Evolutionary conservation across 2,329 filamentous ascomycete genomes (phyloP).

Genomic region (Pseudocercospora fijiensis): DNA sequence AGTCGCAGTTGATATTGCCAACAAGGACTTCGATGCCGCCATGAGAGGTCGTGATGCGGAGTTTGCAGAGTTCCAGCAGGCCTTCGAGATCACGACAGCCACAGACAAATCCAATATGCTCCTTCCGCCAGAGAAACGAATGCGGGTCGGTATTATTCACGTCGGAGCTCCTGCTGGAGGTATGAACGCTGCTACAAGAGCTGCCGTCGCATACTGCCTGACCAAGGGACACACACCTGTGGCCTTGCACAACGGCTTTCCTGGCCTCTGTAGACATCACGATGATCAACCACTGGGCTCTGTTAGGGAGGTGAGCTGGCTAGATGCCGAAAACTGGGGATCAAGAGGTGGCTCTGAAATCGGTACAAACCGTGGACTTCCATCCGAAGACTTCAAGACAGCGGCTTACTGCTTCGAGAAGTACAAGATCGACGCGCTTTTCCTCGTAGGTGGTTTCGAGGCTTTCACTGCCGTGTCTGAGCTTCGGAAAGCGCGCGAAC

Average conservation of each 20-base stretch:
- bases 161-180: slow-evolving; percentile 94
- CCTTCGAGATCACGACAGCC: slow-evolving; percentile 87
- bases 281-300: slow-evolving; percentile 76
- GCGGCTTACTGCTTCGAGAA: slow-evolving; percentile 80
- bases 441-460: slow-evolving; percentile 89
- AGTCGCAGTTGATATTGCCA: slow-evolving; percentile 76
- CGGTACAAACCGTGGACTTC: slow-evolving; percentile 92
- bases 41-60: slow-evolving; percentile 89
- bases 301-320: slow-evolving; percentile 83
- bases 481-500: slow-evolving; percentile 72
- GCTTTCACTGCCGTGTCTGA: slow-evolving; percentile 91
- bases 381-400: slow-evolving; percentile 78
- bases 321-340: slow-evolving; percentile 92
- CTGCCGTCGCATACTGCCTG: slow-evolving; percentile 88
- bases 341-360: slow-evolving; percentile 97
- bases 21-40: slow-evolving; percentile 80
- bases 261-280: slow-evolving; percentile 88
- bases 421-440: slow-evolving; percentile 87
- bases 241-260: slow-evolving; percentile 95
- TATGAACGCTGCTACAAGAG: slow-evolving; percentile 95
- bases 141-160: slow-evolving; percentile 94
- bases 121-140: slow-evolving; percentile 72
- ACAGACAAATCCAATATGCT: slow-evolving; percentile 69
- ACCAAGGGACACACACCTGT: slow-evolving; percentile 88
- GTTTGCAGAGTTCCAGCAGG: slow-evolving; percentile 87